Evolutionary conservation across 2,329 filamentous ascomycete genomes (phyloP).

Genomic region (Rutstroemia sydowiana): DNA sequence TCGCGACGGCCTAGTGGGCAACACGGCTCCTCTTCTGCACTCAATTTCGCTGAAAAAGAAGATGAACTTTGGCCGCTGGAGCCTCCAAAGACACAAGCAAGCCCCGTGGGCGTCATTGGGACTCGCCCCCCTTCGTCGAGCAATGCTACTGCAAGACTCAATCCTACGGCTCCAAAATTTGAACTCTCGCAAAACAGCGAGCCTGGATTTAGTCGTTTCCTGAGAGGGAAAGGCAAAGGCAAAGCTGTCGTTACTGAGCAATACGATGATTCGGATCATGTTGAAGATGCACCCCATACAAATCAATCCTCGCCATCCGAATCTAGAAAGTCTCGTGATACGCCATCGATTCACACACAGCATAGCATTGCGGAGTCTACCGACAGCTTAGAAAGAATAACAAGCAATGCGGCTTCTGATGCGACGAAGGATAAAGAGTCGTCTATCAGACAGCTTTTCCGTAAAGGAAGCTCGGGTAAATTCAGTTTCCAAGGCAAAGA

Average conservation of each 20-base stretch:
- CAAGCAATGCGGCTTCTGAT: constrained; percentile 52
- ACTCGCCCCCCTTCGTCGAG: constrained; percentile 56
- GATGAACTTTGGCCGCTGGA: constrained; percentile 57
- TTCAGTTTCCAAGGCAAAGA: constrained; percentile 52
- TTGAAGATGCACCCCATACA: constrained; percentile 15
- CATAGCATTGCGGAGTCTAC: constrained; percentile 47
- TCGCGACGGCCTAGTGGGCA: constrained; percentile 78
- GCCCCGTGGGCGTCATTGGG: constrained; percentile 62
- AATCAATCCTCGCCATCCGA: constrained; percentile 42
- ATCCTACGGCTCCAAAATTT: constrained; percentile 85
- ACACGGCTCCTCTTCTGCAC: constrained; percentile 59
- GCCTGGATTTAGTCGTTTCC: constrained; percentile 51
- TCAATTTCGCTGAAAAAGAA: constrained; percentile 56
- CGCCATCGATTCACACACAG: constrained; percentile 49
- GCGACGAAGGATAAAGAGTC: constrained; percentile 39
- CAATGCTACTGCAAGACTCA: constrained; percentile 53
- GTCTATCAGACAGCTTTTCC: constrained; percentile 49
- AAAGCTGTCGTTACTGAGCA: constrained; percentile 35
- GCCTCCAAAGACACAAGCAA: constrained; percentile 43
- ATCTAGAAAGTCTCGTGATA: constrained; percentile 48
- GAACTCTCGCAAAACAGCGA: constrained; percentile 45
- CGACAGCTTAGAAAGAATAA: constrained; percentile 41
- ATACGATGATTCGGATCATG: constrained; percentile 20
- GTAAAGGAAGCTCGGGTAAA: constrained; percentile 59
- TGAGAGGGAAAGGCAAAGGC: constrained; percentile 34